A percentile compares a stretch with the other conserved stretches of the same genome.
Evolutionary conservation across 495 filamentous ascomycete genomes (phyloP).

Genomic region (Sphaerosporella brunnea): DNA sequence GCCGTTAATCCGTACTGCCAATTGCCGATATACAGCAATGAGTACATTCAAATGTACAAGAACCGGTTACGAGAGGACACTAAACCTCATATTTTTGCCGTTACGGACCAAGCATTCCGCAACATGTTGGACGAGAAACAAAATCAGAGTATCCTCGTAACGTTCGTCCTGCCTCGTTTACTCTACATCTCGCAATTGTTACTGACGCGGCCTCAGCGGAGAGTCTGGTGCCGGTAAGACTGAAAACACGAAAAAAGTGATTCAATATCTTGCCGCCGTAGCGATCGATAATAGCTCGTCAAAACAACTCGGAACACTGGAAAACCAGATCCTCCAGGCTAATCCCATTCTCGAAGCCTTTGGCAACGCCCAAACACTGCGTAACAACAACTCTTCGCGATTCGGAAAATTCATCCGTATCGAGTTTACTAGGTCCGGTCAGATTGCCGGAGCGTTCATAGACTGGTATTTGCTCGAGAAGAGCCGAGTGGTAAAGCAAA

Average conservation of each 20-base stretch:
- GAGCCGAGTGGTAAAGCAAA: slow-evolving; percentile 79
- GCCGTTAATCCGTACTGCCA: slow-evolving; percentile 94
- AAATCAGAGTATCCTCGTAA: slow-evolving; percentile 95
- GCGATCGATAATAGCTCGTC: slow-evolving; percentile 49
- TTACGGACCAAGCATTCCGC: slow-evolving; percentile 94
- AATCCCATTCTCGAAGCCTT: slow-evolving; percentile 98
- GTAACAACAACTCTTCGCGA: slow-evolving; percentile 96
- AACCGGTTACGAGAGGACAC: slow-evolving; percentile 79
- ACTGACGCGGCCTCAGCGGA: no score
- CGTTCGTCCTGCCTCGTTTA: no score
- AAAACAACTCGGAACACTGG: slow-evolving; percentile 37
- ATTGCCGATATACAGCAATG: slow-evolving; percentile 86
- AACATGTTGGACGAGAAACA: slow-evolving; percentile 88
- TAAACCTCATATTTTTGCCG: slow-evolving; percentile 92
- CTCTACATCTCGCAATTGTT: no score
- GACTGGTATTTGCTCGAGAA: slow-evolving; percentile 98
- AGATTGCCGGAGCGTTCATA: slow-evolving; percentile 90
- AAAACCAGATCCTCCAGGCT: slow-evolving; percentile 86
- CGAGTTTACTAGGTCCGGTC: slow-evolving; percentile 75
- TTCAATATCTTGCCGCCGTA: slow-evolving; percentile 92
- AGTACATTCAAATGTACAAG: slow-evolving; percentile 94
- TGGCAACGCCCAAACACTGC: slow-evolving; percentile 91
- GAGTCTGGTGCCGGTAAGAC: slow-evolving; percentile 98
- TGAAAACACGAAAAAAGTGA: slow-evolving; percentile 99
- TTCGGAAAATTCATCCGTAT: slow-evolving; percentile 99